Evolutionary conservation across 768 basidiomycete genomes (phyloP), one percentile per base, ranked within the genome.

Genomic region (Agaricus subrufescens): DNA sequence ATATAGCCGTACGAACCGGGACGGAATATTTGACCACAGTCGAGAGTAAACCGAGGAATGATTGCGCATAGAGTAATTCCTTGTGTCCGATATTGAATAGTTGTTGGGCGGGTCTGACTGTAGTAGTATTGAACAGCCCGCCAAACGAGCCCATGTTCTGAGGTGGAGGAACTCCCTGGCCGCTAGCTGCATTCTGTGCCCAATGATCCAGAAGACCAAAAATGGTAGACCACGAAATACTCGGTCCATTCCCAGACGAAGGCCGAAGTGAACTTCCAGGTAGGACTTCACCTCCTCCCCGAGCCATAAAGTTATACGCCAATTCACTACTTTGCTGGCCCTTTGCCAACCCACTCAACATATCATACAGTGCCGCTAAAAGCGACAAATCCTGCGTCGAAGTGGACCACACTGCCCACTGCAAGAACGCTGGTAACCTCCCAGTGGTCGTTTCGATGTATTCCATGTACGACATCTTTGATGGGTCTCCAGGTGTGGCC

Each of bases 351-450:
- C 94, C 91, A 7, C 82, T 76, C 30, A 97, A 73, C 94, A 95
- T 95, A 62, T 95, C 90, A 66, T 92, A 94, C 50, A 94, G 69
- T 0, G 91, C 89, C 61, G 84, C 85, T 40, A 86, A 77, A 83
- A 92, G 86, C 1, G 81, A 81, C 5, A 80, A 65, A 58, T 92
- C 89, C 57, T 86, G 81, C 4, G 81, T 75, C 54, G 91, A 85
- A 1, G 90, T 89, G 1, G 88, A 89, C 88, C 88, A 89, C 8
- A 91, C 83, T 0, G 91, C 91, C 94, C 93, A 96, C 56, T 92
- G 89, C 47, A 96, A 72, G 67, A 96, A 95, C 1, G 84, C 61
- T 5, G 71, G 71, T 42, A 73, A 64, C 45, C 66, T 65, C 34
- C 71, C 71, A n/a, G 67, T 67, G 2, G 78, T 81, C n/a, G 79